Base-by-base conservation (phyloP, 2,329 filamentous ascomycete genomes). In the Monosporascus cannonballus region DNA sequence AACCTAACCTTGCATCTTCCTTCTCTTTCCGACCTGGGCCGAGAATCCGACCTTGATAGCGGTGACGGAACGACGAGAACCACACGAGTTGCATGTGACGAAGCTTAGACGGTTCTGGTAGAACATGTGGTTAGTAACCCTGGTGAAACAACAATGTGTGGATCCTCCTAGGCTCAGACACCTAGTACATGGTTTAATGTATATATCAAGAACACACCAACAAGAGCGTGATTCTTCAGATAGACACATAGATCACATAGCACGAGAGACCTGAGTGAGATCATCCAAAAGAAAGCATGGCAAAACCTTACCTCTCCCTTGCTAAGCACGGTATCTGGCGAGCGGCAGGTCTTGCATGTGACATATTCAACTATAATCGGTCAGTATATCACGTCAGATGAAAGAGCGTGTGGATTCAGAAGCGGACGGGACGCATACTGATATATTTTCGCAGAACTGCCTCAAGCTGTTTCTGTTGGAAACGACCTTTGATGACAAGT, bases 41-140 rank as follows among this genome's bases (percentile, higher is more conserved):
- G 92, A 95, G 91, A 99, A 99, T 91, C 94, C 94, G 57, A 91
- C 96, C 86, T 99, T 99, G 87, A 99, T 99, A 63, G 94, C 92
- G 56, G 90, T 90, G 71, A 97, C 93, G 68, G 86, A 91, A 71
- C 92, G 87, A 74, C 93, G 81, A 50, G 85, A 89, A 59, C 86
- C 86, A 67, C 87, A 90, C 54, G 86, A 87, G 77, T 94, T 96
- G 85, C 93, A 96, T 55, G 92, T 96, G 69, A 99, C 91, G 79
- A 97, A 99, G 79, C 96, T 96, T 60, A 99, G 81, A 78, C 94
- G 89, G 81, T 97, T 99, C 77, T 44, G 25, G n/a, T 6, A 24
- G 41, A 25, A n/a, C 18, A 5, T 8, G 38, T 5, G 11, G 38
- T 41, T 41, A 41, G 38, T 18, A 18, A 34, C 4, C 38, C 18